phyloP scores from a whole-genome alignment of 1,284 basidiomycete species.

The Marasmius sp. region DNA sequence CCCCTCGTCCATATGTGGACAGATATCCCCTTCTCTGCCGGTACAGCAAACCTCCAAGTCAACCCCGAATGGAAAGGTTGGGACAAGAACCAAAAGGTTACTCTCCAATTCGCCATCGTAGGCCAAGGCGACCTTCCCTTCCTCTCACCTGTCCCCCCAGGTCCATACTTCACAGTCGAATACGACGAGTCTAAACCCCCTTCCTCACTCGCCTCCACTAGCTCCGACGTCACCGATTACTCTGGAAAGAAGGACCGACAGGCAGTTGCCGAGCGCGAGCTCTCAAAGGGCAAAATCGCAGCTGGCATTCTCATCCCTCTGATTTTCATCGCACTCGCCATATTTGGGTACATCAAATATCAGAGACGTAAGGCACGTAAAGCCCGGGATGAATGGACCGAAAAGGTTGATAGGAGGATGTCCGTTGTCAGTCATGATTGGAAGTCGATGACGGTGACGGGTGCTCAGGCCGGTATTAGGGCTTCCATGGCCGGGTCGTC shows the following conservation, averaged over 20 bases:
- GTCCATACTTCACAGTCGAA: conserved; percentile 73
- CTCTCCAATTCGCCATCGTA: conserved; percentile 71
- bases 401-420: conserved; percentile 80
- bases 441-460: conserved; percentile 71
- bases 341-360: conserved; percentile 56
- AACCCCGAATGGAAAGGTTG: conserved; percentile 67
- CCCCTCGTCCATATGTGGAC: conserved; percentile 66
- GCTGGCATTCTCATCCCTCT: conserved; percentile 79
- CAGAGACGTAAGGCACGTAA: conserved; percentile 57
- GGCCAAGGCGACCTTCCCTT: conserved; percentile 53
- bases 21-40: conserved; percentile 53
- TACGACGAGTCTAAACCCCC: conserved; percentile 39
- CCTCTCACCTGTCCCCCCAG: conserved; percentile 58
- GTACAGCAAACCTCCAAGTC: conserved; percentile 55
- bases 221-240: conserved; percentile 36
- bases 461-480: conserved; percentile 72
- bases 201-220: conserved; percentile 20
- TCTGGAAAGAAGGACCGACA: conserved; percentile 37
- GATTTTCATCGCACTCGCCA: conserved; percentile 51
- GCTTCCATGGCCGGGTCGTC: conserved; percentile 59
- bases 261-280: conserved; percentile 28
- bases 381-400: conserved; percentile 69
- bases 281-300: conserved; percentile 68
- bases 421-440: conserved; percentile 75
- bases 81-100: conserved; percentile 57